Evolutionary conservation across 2,329 filamentous ascomycete genomes (phyloP), one percentile per base, ranked within the genome.

Genomic region (Bisporella sp.): DNA sequence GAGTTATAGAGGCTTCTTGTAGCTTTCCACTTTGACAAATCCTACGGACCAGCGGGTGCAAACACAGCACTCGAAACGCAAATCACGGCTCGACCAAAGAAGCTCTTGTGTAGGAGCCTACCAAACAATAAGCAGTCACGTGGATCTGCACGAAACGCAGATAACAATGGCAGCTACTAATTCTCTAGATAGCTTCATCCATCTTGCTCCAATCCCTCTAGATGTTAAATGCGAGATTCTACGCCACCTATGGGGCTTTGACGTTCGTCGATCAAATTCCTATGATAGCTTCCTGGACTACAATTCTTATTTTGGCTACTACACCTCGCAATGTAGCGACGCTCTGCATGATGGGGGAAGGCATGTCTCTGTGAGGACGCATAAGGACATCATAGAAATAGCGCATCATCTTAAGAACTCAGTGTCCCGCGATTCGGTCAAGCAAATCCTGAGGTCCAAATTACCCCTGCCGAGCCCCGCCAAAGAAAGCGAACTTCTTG

Each of bases 251-350:
- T 50, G 54, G 47, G 35, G 31, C 12, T 13, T 54, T 1, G 9
- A 45, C 30, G 35, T 49, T 5, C 5, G 35, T 13, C 39, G 37
- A 30, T 42, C 28, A 31, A 6, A 46, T 4, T 35, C 29, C 2
- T 30, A 47, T 12, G 32, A 30, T 31, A 47, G 21, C 7, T 32
- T 31, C 4, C 13, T 48, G 6, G 35, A 51, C 42, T 46, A 45
- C 28, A 46, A 54, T 21, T 5, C 32, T 6, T 56, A 52, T 31
- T 56, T 54, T n/a, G 11, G 32, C 6, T 54, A 50, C 48, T 54
- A 52, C 28, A 52, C 13, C 13, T 42, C 52, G 6, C 49, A 56
- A 41, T 56, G 47, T 13, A 46, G 33, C 37, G 8, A 31, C 11
- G 49, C 49, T 1, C 21, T 53, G 11, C 39, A 55, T 31, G 53